Base-by-base conservation (phyloP, 768 basidiomycete genomes). In the Naganishia antarctica region DNA sequence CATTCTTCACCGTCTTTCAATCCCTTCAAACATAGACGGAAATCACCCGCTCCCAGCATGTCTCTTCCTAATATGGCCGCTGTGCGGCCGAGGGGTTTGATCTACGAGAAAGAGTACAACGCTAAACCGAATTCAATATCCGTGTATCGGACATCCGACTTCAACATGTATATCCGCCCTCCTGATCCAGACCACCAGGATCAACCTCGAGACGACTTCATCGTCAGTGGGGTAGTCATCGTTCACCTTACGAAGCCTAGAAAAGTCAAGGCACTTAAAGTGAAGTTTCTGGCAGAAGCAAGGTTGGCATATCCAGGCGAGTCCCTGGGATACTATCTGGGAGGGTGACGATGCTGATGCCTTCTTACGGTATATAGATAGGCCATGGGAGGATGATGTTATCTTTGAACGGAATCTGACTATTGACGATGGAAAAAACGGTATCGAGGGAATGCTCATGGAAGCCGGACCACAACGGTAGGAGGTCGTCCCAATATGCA, bases 141-240 rank as follows among this genome's bases (percentile, higher is more conserved):
- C 16, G 45, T 67, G 51, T 40, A 58, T 23, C 66, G 66, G 23
- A 67, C 66, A 8, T 67, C 66, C 1, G 66, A 67, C 48, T 67
- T 62, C 51, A 67, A 67, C 44, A 49, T 45, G 41, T 67, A 47
- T 23, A 57, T 67, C 23, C 61, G 41, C 13, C 66, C 66, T 6
- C 61, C 60, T 8, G 44, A 29, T 44, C 43, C 61, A n/a, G 60
- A 61, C 9, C 40, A 25, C 25, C 44, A 31, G 15, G 47, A 26
- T 23, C 43, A 45, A 15, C 66, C 66, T 28, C 50, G 66, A 21
- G 50, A 59, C 15, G 66, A 67, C 34, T 67, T 51, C 37, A 46
- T 63, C 3, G 16, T 67, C 21, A 58, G 61, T 16, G 66, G 66
- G 4, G 43, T 67, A 23, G 66, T 67, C 0, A 57, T 67, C 13